phyloP scores from a whole-genome alignment of 2,329 filamentous ascomycete species.

The Fusarium temperatum region DNA sequence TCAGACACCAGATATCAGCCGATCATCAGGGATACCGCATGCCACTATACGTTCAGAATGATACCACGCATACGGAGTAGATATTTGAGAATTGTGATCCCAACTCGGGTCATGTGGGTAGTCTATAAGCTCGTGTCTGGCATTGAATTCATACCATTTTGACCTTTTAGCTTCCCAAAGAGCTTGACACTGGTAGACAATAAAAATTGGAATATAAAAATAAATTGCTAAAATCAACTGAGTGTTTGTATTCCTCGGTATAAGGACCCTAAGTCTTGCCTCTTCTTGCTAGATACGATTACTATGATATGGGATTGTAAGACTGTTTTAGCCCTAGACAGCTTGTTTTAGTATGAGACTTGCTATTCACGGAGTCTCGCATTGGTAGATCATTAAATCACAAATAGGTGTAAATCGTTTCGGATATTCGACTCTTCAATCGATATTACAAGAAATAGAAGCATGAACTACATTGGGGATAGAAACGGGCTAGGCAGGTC shows the following conservation, averaged over 20 bases:
- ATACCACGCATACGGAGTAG: background rate
- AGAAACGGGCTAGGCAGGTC: background rate
- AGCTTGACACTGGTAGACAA: background rate
- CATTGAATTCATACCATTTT: background rate
- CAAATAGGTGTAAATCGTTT: background rate
- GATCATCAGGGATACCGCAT: background rate
- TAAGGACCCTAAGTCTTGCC: background rate
- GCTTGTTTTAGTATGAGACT: background rate
- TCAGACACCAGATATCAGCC: background rate
- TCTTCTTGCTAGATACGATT: background rate
- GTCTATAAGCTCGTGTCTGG: background rate
- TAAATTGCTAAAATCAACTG: too few species aligned
- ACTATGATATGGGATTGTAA: background rate
- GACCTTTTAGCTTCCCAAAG: background rate
- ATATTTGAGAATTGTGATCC: background rate
- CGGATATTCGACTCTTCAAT: background rate
- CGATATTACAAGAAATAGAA: background rate
- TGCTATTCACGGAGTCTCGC: background rate
- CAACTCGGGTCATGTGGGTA: too few species aligned
- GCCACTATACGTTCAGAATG: background rate
- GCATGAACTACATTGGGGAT: background rate
- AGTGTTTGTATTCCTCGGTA: background rate
- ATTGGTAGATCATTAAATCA: background rate
- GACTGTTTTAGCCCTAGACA: background rate
- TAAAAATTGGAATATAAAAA: background rate